A percentile compares a stretch with the other conserved stretches of the same genome.
phyloP scores from a whole-genome alignment of 768 basidiomycete species.

The Tulasnella sp. region DNA sequence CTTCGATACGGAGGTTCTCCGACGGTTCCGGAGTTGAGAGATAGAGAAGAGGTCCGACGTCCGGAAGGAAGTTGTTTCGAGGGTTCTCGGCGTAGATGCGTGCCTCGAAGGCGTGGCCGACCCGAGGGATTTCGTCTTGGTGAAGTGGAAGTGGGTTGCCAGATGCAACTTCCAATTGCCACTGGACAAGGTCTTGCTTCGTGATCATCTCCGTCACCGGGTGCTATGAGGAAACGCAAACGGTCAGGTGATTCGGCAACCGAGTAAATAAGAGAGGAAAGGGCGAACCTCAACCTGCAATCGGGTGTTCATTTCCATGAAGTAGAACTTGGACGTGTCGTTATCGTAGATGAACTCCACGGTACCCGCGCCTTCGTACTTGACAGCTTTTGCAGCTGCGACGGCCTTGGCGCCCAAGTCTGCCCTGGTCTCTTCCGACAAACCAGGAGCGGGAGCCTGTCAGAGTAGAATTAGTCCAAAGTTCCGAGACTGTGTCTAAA shows the following conservation, averaged over 20 bases:
- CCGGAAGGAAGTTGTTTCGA: conserved; percentile 87
- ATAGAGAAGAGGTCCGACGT: conserved; percentile 77
- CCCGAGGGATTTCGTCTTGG: conserved; percentile 76
- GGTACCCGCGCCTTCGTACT: conserved; percentile 87
- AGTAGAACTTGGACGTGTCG: conserved; percentile 79
- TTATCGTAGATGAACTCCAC: conserved; percentile 98
- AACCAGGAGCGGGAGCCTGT: conserved; percentile 86
- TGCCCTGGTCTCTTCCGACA: conserved; percentile 70
- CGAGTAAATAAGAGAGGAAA: neutral
- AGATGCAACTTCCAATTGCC: conserved; percentile 90
- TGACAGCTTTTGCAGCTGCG: conserved; percentile 87
- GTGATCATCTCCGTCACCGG: conserved; percentile 96
- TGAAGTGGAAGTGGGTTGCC: conserved; percentile 78
- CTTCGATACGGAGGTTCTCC: conserved; percentile 72
- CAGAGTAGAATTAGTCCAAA: neutral
- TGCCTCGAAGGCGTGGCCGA: conserved; percentile 92
- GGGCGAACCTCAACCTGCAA: conserved; percentile 65
- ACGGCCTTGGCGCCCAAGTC: conserved; percentile 84
- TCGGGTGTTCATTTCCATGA: conserved; percentile 77
- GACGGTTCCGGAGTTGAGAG: conserved; percentile 77
- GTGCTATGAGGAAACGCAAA: conserved; percentile 43
- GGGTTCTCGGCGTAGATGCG: conserved; percentile 96
- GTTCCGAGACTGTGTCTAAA: neutral
- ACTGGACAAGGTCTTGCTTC: conserved; percentile 88
- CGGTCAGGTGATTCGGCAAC: neutral